Conservation (phyloP, 148 eudicot genomes). For the Spergularia bocconei region DNA sequence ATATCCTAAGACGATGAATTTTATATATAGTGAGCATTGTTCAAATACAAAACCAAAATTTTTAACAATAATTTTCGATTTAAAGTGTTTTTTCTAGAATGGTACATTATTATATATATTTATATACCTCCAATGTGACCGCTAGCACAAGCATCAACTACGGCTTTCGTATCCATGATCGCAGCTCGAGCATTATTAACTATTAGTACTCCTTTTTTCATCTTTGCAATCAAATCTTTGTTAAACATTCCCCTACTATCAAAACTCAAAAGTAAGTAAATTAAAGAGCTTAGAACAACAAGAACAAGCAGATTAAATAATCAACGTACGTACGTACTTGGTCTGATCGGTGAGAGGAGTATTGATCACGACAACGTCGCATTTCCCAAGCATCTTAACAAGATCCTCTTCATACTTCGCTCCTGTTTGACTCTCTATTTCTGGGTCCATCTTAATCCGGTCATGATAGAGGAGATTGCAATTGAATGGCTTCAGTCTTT, state of each 20-base stretch:
- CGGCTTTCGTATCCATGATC: constrained; percentile 95
- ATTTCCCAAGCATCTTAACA: constrained; percentile 86
- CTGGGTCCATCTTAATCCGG: constrained; percentile 71
- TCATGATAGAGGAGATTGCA: constrained; percentile 95
- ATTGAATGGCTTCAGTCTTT: constrained; percentile 83
- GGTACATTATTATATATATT: neutral
- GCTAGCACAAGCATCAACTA: constrained; percentile 81
- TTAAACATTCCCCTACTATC: constrained; percentile 86
- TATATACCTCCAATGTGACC: constrained; percentile 94
- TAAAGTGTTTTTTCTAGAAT: neutral
- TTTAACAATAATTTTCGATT: neutral
- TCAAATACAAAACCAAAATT: neutral
- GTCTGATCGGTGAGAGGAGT: constrained; percentile 94
- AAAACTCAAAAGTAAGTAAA: neutral
- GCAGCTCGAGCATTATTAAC: constrained; percentile 98
- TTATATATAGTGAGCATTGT: neutral
- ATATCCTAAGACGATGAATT: constrained; percentile 48
- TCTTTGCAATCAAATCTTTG: constrained; percentile 73
- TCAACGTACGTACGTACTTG: constrained; percentile 56
- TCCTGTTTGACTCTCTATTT: constrained; percentile 73
- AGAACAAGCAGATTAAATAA: neutral
- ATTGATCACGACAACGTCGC: constrained; percentile 88
- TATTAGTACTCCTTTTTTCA: constrained; percentile 92
- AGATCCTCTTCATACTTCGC: constrained; percentile 90
- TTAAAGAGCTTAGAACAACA: neutral